Evolutionary conservation across 345 rosid genomes (phyloP).

Genomic region (Aquilaria malaccensis): DNA sequence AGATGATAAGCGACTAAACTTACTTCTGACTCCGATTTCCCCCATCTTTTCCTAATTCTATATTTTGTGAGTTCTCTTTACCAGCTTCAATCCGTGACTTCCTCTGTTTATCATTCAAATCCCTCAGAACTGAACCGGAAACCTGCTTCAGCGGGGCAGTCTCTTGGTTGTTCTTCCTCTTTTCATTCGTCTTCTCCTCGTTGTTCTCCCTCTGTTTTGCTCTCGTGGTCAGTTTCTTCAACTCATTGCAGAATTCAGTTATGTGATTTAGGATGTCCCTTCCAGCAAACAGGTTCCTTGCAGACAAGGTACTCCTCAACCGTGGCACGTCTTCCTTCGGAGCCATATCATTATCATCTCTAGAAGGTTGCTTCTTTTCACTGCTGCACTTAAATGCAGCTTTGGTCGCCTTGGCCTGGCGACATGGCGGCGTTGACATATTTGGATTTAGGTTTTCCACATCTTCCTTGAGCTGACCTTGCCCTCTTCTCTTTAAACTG

Average conservation of each 20-base stretch:
- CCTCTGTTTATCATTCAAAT: conserved; percentile 45
- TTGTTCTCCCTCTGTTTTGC: conserved; percentile 53
- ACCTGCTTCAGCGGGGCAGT: conserved; percentile 19
- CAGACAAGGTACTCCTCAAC: conserved; percentile 68
- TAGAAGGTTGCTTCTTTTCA: conserved; percentile 37
- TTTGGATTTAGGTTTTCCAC: conserved; percentile 68
- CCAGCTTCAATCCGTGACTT: conserved; percentile 47
- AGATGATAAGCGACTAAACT: conserved; percentile 8
- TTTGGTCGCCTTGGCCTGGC: conserved; percentile 42
- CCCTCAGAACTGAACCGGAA: conserved; percentile 23
- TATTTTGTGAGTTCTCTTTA: conserved; percentile 28
- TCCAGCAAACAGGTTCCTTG: conserved; percentile 77
- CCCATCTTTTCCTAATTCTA: conserved; percentile 30
- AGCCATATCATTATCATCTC: conserved; percentile 13
- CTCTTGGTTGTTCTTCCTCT: conserved; percentile 22
- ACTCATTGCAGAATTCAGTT: conserved; percentile 69
- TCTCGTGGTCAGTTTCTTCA: conserved; percentile 72
- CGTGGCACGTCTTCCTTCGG: conserved; percentile 33
- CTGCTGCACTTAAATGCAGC: conserved; percentile 43
- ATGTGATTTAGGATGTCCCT: conserved; percentile 69
- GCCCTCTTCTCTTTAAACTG: conserved; percentile 52
- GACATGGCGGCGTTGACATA: conserved; percentile 35
- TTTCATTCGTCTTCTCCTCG: conserved; percentile 22
- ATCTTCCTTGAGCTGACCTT: conserved; percentile 34
- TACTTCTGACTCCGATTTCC: conserved; percentile 59